Evolutionary conservation across 164 flowering plant species (phyloP).

Genomic region (Magnolia officinalis): DNA sequence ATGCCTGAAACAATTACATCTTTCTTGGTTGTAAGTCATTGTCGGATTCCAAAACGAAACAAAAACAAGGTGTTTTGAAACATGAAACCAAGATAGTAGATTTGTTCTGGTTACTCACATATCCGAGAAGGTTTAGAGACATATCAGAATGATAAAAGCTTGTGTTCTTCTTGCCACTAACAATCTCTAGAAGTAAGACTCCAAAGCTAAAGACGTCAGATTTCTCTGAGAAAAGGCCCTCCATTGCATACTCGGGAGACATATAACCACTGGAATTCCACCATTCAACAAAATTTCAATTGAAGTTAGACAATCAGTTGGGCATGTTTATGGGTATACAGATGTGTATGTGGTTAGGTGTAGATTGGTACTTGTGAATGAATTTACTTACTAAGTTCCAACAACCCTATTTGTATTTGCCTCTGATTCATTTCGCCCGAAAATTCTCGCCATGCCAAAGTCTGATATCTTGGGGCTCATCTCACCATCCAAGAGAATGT

Average conservation of each 20-base stretch:
- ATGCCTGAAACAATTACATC: background rate
- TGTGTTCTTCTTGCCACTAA: background rate
- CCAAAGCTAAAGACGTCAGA: background rate
- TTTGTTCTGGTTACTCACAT: background rate
- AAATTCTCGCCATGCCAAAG: constrained; percentile 32
- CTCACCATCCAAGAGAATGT: constrained; percentile 26
- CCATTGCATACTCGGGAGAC: background rate
- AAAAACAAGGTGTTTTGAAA: background rate
- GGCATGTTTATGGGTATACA: no score
- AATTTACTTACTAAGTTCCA: constrained; percentile 16
- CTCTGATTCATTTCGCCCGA: constrained; percentile 15
- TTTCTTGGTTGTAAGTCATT: background rate
- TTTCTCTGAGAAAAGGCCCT: background rate
- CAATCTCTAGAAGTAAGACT: background rate
- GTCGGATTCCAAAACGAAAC: no score
- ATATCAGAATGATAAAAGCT: background rate
- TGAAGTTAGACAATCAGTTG: no score
- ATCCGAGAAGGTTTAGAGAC: background rate
- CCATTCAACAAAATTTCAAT: constrained; percentile 4
- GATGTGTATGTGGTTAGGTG: no score
- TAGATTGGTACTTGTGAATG: no score
- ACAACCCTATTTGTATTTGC: constrained; percentile 25
- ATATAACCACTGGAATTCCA: background rate
- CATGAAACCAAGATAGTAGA: no score
- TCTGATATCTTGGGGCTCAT: constrained; percentile 31